Evolutionary conservation across 345 rosid species (phyloP).

Genomic region (Salix suchowensis): DNA sequence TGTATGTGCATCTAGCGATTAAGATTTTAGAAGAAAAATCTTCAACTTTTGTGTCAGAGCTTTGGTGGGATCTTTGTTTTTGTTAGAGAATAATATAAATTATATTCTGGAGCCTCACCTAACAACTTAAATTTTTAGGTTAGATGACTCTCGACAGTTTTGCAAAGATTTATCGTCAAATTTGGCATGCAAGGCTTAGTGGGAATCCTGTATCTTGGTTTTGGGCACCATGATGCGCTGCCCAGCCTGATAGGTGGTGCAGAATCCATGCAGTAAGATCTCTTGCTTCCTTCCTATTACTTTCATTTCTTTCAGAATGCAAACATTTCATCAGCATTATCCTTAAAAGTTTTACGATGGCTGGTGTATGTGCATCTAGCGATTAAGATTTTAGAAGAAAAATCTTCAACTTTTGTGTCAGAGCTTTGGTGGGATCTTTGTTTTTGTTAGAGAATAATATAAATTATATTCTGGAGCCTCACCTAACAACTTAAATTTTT

Average conservation of each 20-base stretch:
- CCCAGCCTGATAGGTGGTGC: conserved; percentile 15
- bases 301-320: neutral
- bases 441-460: neutral
- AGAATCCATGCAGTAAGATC: conserved; percentile 38
- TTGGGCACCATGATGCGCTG: conserved; percentile 59
- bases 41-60: neutral
- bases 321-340: neutral
- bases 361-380: neutral
- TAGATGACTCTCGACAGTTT: no score
- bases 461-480: no score
- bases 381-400: neutral
- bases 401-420: neutral
- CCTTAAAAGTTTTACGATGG: neutral
- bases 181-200: no score
- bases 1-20: neutral
- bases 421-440: neutral
- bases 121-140: no score
- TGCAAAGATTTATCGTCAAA: no score
- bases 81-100: no score
- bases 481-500: no score
- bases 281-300: conserved; percentile 2
- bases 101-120: no score
- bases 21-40: neutral
- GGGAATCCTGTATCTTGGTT: conserved; percentile 38
- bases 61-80: neutral